Evolutionary conservation across 2,329 filamentous ascomycete genomes (phyloP).

Genomic region (Colletotrichum euphorbiae): DNA sequence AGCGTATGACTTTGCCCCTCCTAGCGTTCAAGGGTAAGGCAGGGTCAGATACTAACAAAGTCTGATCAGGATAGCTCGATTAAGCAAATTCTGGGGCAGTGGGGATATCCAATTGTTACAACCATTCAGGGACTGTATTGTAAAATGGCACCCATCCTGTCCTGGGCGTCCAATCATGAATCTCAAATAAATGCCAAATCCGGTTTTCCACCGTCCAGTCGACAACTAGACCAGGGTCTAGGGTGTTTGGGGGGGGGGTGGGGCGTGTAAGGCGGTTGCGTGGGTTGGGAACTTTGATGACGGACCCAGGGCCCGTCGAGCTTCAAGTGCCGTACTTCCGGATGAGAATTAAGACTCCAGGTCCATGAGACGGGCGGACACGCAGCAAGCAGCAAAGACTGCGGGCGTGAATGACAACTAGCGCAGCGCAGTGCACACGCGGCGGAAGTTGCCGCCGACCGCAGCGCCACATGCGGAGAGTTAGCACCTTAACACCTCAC

Average conservation of each 20-base stretch:
- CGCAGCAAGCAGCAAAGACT: not conserved
- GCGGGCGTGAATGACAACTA: slow-evolving; percentile 2
- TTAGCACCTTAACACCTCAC: not conserved
- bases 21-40: too few relatives aligned
- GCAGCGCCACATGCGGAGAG: slow-evolving; percentile 36
- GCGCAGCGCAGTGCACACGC: not conserved
- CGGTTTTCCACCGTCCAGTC: slow-evolving; percentile 17
- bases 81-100: too few relatives aligned
- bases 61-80: too few relatives aligned
- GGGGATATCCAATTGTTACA: too few relatives aligned
- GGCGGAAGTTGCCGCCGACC: slow-evolving; percentile 30
- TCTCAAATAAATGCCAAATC: not conserved
- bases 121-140: too few relatives aligned
- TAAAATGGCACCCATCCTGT: slow-evolving; percentile 16
- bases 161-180: slow-evolving; percentile 17
- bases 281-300: slow-evolving; percentile 28
- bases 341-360: slow-evolving; percentile 5
- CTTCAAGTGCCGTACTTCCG: slow-evolving; percentile 36
- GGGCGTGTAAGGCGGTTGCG: slow-evolving; percentile 12
- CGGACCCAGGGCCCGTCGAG: slow-evolving; percentile 15
- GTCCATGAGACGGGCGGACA: slow-evolving; percentile 19
- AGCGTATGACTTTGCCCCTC: too few relatives aligned
- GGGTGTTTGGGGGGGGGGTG: not conserved
- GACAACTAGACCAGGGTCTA: slow-evolving; percentile 3
- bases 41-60: too few relatives aligned